Conservation (phyloP, 2,329 filamentous ascomycete genomes). For the Dactylellina sp. region DNA sequence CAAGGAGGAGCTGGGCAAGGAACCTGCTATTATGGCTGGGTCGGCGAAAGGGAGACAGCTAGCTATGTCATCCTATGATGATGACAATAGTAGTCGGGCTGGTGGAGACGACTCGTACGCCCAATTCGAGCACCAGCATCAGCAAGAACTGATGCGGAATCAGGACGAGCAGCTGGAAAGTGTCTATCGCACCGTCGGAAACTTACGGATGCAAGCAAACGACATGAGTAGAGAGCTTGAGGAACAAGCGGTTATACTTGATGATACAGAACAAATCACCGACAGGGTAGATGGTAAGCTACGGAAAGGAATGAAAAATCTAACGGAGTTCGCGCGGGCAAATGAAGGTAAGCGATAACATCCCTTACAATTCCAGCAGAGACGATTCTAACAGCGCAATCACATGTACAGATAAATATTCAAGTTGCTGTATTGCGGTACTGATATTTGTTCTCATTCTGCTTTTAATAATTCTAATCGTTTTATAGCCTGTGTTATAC, state of each 20-base stretch:
- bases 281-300: constrained; percentile 89
- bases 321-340: constrained; percentile 83
- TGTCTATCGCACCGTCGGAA: constrained; percentile 92
- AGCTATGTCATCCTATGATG: constrained; percentile 64
- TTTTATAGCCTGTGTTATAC: constrained; percentile 66
- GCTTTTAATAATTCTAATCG: constrained; percentile 80
- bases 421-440: constrained; percentile 82
- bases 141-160: constrained; percentile 90
- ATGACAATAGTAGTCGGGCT: constrained; percentile 64
- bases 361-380: background rate
- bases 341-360: constrained; percentile 81
- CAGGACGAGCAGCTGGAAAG: constrained; percentile 94
- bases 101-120: constrained; percentile 75
- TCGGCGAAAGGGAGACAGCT: constrained; percentile 66
- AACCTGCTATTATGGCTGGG: constrained; percentile 61
- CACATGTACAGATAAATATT: constrained; percentile 33
- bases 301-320: constrained; percentile 85
- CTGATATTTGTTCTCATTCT: constrained; percentile 90
- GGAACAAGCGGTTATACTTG: constrained; percentile 88
- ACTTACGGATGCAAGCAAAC: constrained; percentile 87
- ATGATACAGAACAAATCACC: constrained; percentile 83
- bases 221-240: constrained; percentile 97
- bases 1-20: constrained; percentile 79
- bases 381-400: background rate
- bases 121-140: constrained; percentile 89